Conservation (phyloP, 2,329 filamentous ascomycete genomes). For the Cladosporium phlei region DNA sequence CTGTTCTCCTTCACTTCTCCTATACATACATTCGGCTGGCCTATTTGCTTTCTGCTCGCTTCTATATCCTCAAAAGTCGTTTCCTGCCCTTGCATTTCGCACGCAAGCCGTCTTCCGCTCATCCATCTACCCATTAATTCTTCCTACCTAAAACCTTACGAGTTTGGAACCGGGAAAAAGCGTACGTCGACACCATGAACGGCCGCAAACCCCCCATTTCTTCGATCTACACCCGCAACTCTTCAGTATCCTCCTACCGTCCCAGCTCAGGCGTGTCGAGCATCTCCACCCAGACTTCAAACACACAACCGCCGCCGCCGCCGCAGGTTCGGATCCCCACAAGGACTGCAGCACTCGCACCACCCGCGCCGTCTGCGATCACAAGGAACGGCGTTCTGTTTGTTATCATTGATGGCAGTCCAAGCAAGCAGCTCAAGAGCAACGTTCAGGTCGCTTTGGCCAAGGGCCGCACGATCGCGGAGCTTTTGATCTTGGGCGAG, state of each 20-base stretch:
- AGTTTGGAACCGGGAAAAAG: neutral
- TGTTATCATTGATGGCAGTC: slow-evolving; percentile 7
- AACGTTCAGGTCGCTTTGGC: slow-evolving; percentile 4
- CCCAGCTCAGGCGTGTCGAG: slow-evolving; percentile 5
- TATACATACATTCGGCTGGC: neutral
- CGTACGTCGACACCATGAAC: neutral
- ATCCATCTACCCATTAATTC: neutral
- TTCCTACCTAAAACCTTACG: neutral
- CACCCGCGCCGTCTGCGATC: neutral
- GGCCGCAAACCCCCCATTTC: slow-evolving; percentile 6
- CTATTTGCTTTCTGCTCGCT: neutral
- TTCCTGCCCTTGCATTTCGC: too few species aligned
- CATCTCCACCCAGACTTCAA: slow-evolving; percentile 1
- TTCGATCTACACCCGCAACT: slow-evolving; percentile 7
- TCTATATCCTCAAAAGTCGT: too few species aligned
- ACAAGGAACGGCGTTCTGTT: slow-evolving; percentile 1
- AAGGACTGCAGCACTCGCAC: neutral
- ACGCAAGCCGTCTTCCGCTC: neutral
- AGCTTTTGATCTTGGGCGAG: slow-evolving; percentile 9
- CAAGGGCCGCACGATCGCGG: neutral
- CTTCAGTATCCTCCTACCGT: slow-evolving; percentile 1
- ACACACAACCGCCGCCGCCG: neutral
- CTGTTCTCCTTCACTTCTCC: neutral
- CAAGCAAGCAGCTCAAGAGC: slow-evolving; percentile 4
- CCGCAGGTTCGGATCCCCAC: neutral